phyloP scores from a whole-genome alignment of 805 yeast genomes.

The Ogataea pini region DNA sequence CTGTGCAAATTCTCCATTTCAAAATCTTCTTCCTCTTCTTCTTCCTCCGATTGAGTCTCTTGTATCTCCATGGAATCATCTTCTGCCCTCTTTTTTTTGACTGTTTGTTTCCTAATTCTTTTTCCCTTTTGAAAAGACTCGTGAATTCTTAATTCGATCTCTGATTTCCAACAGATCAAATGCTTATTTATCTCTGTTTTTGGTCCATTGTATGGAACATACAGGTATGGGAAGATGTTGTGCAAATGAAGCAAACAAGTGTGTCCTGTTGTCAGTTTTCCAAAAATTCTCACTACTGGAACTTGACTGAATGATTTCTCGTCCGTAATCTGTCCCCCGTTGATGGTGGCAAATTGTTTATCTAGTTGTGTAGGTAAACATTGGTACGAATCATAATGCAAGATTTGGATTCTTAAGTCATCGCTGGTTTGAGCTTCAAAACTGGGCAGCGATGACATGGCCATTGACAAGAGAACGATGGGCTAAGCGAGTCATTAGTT shows the following conservation, averaged over 20 bases:
- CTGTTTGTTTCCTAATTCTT: constrained; percentile 14
- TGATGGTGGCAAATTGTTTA: constrained; percentile 37
- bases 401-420: constrained; percentile 54
- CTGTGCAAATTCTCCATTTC: constrained; percentile 18
- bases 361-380: constrained; percentile 57
- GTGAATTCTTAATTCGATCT: constrained; percentile 41
- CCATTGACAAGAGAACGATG: not conserved
- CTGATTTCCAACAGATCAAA: constrained; percentile 41
- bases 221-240: constrained; percentile 81
- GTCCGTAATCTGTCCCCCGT: constrained; percentile 18
- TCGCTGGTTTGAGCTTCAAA: constrained; percentile 7
- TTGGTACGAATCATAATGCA: constrained; percentile 67
- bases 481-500: too few relatives aligned
- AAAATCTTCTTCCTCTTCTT: constrained; percentile 17
- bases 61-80: not conserved
- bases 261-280: constrained; percentile 62
- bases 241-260: constrained; percentile 72
- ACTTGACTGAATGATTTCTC: constrained; percentile 45
- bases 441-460: constrained; percentile 13
- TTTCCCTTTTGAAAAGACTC: constrained; percentile 1
- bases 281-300: constrained; percentile 79
- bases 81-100: not conserved
- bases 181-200: constrained; percentile 31
- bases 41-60: constrained; percentile 4
- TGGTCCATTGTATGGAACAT: constrained; percentile 57